Percentiles rank a stretch among this genome's conserved stretches.
Evolutionary conservation across 345 rosid genomes (phyloP).

Genomic region (Leavenworthia alabamica): DNA sequence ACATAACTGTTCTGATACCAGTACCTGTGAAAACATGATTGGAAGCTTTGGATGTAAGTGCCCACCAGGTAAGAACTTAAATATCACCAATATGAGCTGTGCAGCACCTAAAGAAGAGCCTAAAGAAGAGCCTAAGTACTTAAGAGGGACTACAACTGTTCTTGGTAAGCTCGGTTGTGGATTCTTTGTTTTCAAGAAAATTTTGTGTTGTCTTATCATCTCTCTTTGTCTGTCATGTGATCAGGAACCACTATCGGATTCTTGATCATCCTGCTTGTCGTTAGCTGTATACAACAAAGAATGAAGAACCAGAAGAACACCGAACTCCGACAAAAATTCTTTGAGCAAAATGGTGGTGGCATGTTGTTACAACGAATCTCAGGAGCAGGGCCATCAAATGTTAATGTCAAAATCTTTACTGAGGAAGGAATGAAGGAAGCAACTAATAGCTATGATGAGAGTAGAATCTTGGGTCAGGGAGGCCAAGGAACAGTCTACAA

Average conservation of each 20-base stretch:
- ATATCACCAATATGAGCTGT: neutral
- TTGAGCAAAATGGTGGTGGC: constrained; percentile 6
- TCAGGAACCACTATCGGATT: neutral
- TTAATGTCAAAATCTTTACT: constrained; percentile 19
- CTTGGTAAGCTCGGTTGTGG: neutral
- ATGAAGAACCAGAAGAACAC: neutral
- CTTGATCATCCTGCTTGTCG: neutral
- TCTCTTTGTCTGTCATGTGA: neutral
- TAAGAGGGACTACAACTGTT: neutral
- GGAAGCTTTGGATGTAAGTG: constrained; percentile 35
- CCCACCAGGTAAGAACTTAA: neutral
- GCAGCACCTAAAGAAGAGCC: no score
- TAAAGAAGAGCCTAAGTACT: neutral
- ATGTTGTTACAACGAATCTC: neutral
- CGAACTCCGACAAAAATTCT: constrained; percentile 13
- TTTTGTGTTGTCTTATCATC: neutral
- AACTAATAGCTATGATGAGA: constrained; percentile 21
- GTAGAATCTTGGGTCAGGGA: constrained; percentile 24
- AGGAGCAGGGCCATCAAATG: constrained; percentile 8
- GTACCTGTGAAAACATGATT: neutral
- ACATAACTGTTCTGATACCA: constrained; percentile 1
- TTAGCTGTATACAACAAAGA: neutral
- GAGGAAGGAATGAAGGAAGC: constrained; percentile 26
- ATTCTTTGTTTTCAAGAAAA: neutral
- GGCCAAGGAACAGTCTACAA: constrained; percentile 37